Evolutionary conservation across 441 rosid genomes (phyloP).

Genomic region (Gossypium schwendimanii): DNA sequence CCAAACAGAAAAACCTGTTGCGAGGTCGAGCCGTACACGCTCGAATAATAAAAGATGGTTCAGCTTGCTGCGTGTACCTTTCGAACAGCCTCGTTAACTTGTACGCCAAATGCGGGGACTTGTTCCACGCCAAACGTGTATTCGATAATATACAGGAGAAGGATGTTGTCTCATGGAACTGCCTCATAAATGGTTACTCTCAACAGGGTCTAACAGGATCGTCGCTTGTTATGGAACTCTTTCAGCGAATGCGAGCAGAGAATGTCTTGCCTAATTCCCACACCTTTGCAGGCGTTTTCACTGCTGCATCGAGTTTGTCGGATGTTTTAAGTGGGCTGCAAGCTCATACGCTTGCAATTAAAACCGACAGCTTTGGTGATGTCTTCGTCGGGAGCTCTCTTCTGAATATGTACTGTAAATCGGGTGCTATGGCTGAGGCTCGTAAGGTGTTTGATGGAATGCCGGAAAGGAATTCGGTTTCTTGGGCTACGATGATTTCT

Average conservation of each 20-base stretch:
- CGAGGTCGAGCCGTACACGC: slow-evolving; percentile 61
- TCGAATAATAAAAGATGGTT: slow-evolving; percentile 32
- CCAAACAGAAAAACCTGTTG: slow-evolving; percentile 37
- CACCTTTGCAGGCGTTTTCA: slow-evolving; percentile 67
- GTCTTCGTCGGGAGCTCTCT: slow-evolving; percentile 76
- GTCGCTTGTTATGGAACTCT: slow-evolving; percentile 39
- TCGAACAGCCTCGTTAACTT: slow-evolving; percentile 61
- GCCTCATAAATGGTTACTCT: slow-evolving; percentile 67
- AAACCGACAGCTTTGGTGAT: slow-evolving; percentile 49
- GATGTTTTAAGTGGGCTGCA: slow-evolving; percentile 40
- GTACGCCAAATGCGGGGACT: slow-evolving; percentile 55
- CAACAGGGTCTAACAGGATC: slow-evolving; percentile 43
- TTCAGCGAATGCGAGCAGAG: slow-evolving; percentile 54
- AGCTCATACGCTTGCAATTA: slow-evolving; percentile 58
- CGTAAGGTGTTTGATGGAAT: slow-evolving; percentile 67
- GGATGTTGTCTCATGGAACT: slow-evolving; percentile 74
- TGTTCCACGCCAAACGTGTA: slow-evolving; percentile 42
- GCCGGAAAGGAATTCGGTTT: slow-evolving; percentile 60
- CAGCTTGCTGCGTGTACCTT: slow-evolving; percentile 35
- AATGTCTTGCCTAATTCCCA: slow-evolving; percentile 60
- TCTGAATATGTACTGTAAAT: slow-evolving; percentile 58
- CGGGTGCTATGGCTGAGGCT: slow-evolving; percentile 50
- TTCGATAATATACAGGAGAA: slow-evolving; percentile 41
- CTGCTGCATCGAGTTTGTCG: slow-evolving; percentile 42
- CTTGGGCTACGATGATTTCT: slow-evolving; percentile 84